Conservation (phyloP, 2,329 filamentous ascomycete genomes). For the Ophiostoma perfectum region DNA sequence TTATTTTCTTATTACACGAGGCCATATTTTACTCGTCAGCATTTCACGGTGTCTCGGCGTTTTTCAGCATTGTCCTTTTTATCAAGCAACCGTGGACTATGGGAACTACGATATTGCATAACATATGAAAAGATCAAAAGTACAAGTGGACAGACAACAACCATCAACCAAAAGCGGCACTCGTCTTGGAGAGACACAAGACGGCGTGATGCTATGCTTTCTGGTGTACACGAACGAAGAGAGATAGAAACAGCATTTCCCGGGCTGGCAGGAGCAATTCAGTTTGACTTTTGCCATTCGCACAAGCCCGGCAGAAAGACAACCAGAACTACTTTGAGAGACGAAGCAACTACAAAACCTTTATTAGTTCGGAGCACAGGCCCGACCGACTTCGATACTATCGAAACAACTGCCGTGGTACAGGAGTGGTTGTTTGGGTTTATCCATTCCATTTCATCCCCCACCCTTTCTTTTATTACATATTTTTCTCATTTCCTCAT, state of each 20-base stretch:
- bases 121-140: neutral
- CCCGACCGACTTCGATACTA: neutral
- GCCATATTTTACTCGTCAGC: neutral
- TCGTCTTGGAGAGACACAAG: slow-evolving; percentile 1
- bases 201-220: neutral
- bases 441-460: neutral
- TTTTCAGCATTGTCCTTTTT: slow-evolving; percentile 11
- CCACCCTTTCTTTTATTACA: neutral
- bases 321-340: slow-evolving; percentile 7
- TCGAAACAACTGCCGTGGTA: neutral
- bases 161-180: neutral
- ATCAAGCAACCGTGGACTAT: neutral
- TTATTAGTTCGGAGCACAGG: neutral
- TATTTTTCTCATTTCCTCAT: neutral
- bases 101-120: neutral
- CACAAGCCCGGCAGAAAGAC: slow-evolving; percentile 14
- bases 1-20: neutral
- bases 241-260: slow-evolving; percentile 17
- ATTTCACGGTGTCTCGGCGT: slow-evolving; percentile 13
- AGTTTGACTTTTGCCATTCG: slow-evolving; percentile 23
- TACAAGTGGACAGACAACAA: neutral
- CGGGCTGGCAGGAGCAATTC: slow-evolving; percentile 25
- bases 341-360: neutral
- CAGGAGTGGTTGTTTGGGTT: neutral
- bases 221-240: neutral